A percentile compares a stretch with the other conserved stretches of the same genome.
Evolutionary conservation across 345 rosid species (phyloP).

Genomic region (Populus davidiana): DNA sequence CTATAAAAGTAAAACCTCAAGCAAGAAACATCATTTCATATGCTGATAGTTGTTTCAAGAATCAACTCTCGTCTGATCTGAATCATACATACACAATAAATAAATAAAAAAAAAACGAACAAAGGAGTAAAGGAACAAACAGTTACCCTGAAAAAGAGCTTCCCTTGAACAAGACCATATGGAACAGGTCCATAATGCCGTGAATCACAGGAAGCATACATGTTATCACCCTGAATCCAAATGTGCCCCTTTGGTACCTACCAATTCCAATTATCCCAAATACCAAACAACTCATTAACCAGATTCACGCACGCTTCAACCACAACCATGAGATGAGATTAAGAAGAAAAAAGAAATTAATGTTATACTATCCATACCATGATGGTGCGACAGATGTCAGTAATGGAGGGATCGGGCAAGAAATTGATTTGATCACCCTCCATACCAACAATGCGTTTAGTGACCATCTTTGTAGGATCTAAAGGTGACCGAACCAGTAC

Average conservation of each 20-base stretch:
- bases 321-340: neutral
- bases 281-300: neutral
- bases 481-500: slow-evolving; percentile 67
- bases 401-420: slow-evolving; percentile 25
- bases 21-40: too few species aligned
- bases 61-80: too few species aligned
- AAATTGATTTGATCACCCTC: slow-evolving; percentile 68
- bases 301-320: neutral
- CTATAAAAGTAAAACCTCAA: too few species aligned
- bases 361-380: neutral
- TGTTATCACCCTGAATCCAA: slow-evolving; percentile 89
- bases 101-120: too few species aligned
- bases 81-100: neutral
- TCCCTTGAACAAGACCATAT: slow-evolving; percentile 74
- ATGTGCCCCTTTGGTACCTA: slow-evolving; percentile 86
- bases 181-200: slow-evolving; percentile 75
- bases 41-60: too few species aligned
- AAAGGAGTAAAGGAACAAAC: neutral
- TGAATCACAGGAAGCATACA: slow-evolving; percentile 71
- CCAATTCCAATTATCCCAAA: neutral
- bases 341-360: neutral
- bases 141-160: slow-evolving; percentile 62
- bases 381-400: slow-evolving; percentile 7
- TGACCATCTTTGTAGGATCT: slow-evolving; percentile 55
- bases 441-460: slow-evolving; percentile 64